phyloP scores from a whole-genome alignment of 208 protist genomes.

The Trypanosoma rangeli region DNA sequence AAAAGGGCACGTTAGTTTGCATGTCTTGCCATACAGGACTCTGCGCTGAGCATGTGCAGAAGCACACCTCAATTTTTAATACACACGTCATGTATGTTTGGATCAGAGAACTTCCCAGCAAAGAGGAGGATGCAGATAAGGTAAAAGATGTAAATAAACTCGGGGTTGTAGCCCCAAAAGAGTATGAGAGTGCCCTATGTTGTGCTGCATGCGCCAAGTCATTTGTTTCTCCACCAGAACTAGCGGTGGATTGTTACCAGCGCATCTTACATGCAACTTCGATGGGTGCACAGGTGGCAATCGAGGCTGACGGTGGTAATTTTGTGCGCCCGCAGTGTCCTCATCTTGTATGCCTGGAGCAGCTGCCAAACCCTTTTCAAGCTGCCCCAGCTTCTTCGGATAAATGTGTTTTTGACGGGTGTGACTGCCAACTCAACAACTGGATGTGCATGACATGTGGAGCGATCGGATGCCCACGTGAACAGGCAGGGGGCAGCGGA shows the following conservation, averaged over 20 bases:
- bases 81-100: slow-evolving; percentile 73
- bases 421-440: slow-evolving; percentile 91
- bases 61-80: slow-evolving; percentile 51
- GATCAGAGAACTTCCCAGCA: slow-evolving; percentile 63
- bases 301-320: slow-evolving; percentile 15
- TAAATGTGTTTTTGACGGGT: slow-evolving; percentile 56
- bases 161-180: slow-evolving; percentile 55
- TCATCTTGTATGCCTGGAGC: slow-evolving; percentile 79
- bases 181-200: slow-evolving; percentile 70
- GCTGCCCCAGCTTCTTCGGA: slow-evolving; percentile 42
- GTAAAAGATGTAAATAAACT: slow-evolving; percentile 68
- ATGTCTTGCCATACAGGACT: slow-evolving; percentile 80
- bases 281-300: slow-evolving; percentile 53
- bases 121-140: slow-evolving; percentile 31
- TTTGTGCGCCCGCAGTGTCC: slow-evolving; percentile 65
- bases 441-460: slow-evolving; percentile 96
- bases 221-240: slow-evolving; percentile 47
- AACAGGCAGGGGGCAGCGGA: slow-evolving; percentile 93
- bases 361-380: slow-evolving; percentile 60
- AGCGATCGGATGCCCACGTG: slow-evolving; percentile 91
- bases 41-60: slow-evolving; percentile 70
- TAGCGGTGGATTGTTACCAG: slow-evolving; percentile 52
- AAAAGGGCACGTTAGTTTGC: slow-evolving; percentile 75
- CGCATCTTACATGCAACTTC: slow-evolving; percentile 58
- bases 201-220: slow-evolving; percentile 49